Percentiles rank a stretch among this genome's conserved stretches.
Conservation (phyloP, 2,329 filamentous ascomycete species). For the Dactylellina cionopaga region DNA sequence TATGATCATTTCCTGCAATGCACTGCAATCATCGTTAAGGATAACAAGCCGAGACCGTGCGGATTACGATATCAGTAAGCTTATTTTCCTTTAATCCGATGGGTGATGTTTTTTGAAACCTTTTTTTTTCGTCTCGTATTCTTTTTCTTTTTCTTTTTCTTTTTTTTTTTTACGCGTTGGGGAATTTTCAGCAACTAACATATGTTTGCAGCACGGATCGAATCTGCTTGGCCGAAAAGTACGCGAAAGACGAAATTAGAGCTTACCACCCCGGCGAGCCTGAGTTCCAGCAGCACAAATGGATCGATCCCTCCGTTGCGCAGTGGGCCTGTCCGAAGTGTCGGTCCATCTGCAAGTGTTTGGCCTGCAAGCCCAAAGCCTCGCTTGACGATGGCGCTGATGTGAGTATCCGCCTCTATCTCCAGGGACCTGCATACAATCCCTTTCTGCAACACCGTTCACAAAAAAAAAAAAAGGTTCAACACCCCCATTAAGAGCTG, state of each 20-base stretch:
- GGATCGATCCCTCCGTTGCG: conserved; percentile 28
- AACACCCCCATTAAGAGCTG: no score
- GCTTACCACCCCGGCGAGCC: conserved; percentile 47
- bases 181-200: conserved; percentile 5
- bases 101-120: no score
- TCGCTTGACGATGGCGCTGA: conserved; percentile 43
- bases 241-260: conserved; percentile 38
- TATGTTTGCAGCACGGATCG: conserved; percentile 27
- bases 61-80: conserved; percentile 48
- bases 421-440: no score
- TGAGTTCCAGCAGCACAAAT: conserved; percentile 45
- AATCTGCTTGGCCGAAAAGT: conserved; percentile 50
- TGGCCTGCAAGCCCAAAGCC: conserved; percentile 47
- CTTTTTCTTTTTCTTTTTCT: background rate
- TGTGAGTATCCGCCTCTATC: conserved; percentile 19
- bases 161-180: conserved; percentile 14
- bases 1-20: conserved; percentile 50
- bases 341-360: conserved; percentile 42
- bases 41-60: conserved; percentile 45
- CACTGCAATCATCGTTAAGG: conserved; percentile 43
- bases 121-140: no score
- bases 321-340: conserved; percentile 51
- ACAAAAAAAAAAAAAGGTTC: background rate
- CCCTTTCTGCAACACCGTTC: no score
- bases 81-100: background rate